Evolutionary conservation across 306 rosid species (phyloP), one percentile per base, ranked within the genome.

Genomic region (Medicago ruthenica): DNA sequence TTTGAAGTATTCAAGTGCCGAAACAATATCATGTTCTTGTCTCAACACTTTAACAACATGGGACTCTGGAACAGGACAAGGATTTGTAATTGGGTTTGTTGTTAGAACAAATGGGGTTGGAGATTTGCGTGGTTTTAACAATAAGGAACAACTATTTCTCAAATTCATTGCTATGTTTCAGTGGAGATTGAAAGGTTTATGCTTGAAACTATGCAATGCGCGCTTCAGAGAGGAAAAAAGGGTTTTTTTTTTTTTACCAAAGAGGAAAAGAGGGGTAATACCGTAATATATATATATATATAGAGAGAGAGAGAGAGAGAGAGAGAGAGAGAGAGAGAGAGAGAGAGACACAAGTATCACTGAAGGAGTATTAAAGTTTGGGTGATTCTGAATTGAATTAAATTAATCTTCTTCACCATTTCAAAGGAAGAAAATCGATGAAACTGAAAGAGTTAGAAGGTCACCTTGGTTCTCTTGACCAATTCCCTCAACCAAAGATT

Each of bases 401-500:
- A 17, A 53, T 17, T 53, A 22, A 16, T 55, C 61, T 8, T 55
- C 24, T 22, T 37, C 40, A 22, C 9, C 2, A 4, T 73, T 18
- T 59, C 47, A 57, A 15, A 74, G 59, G 42, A 75, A 73, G 76
- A 21, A 20, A 4, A 10, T n/a, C 62, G 1, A 95, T 92, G 98
- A 95, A 95, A 93, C 89, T 95, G 59, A 95, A 95, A 90, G 97
- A 90, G 40, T 78, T 95, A 73, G 98, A 92, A 79, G 77, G 93
- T 68, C 87, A 85, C 13, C 91, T 90, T 2, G 92, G 91, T 21
- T 82, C 70, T 76, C 90, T 95, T 53, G 88, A 90, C 44, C 98
- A 92, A 84, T 95, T 95, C 44, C 67, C 95, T 71, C 60, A 90
- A 42, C 97, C 98, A 8, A 91, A 90, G 98, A 78, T 81, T 61